Conservation (phyloP, 1,284 basidiomycete genomes). For the Ustilago tritici region DNA sequence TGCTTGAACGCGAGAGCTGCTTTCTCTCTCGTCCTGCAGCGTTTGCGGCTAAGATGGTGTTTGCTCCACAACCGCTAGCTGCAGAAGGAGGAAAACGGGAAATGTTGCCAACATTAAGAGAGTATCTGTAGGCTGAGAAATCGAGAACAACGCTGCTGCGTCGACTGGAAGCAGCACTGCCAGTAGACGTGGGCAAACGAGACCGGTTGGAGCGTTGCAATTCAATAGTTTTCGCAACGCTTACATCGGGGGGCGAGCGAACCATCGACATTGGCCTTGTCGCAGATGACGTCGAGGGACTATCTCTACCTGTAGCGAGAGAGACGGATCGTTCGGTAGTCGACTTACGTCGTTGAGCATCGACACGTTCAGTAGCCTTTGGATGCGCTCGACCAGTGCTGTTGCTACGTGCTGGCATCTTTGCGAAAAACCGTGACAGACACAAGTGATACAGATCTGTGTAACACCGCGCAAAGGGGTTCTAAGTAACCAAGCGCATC, state of each 20-base stretch:
- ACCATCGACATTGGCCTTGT: conserved; percentile 1
- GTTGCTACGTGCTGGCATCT: background rate
- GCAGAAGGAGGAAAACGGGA: conserved; percentile 18
- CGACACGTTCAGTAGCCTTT: background rate
- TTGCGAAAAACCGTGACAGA: background rate
- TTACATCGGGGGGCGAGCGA: background rate
- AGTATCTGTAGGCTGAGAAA: conserved; percentile 27
- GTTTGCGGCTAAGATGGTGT: conserved; percentile 22
- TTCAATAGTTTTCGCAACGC: too few species aligned
- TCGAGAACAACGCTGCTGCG: conserved; percentile 33
- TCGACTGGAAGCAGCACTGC: conserved; percentile 21
- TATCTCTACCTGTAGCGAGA: background rate
- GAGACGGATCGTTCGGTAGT: background rate
- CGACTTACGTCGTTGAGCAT: background rate
- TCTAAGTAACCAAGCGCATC: too few species aligned
- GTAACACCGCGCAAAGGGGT: too few species aligned
- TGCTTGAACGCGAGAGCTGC: background rate
- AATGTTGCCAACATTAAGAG: conserved; percentile 25
- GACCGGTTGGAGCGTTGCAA: conserved; percentile 1
- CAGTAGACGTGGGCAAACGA: conserved; percentile 9
- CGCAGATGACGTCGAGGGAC: background rate
- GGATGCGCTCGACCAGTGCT: background rate
- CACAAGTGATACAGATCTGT: background rate
- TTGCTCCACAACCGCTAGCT: conserved; percentile 21
- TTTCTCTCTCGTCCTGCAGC: background rate